A percentile compares a stretch with the other conserved stretches of the same genome.
These are phyloP conservation scores for Otatea glauca DNA, from an alignment of 176 grass and related monocot genomes.

Conservation along the genomic window DNA sequence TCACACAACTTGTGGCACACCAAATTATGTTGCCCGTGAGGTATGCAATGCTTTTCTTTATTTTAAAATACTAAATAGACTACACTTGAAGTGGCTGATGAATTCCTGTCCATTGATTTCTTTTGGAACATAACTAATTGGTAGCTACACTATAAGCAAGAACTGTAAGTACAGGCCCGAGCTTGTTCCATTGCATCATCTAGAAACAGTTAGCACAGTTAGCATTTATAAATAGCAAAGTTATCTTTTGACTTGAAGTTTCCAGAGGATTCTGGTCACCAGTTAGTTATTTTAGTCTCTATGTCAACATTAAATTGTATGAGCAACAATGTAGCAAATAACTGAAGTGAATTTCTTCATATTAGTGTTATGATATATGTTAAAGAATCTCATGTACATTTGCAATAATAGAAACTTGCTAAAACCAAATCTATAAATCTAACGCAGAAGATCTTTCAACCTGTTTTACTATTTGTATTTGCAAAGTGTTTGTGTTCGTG, in stretches of 20 bases:
- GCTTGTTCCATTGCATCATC: constrained; percentile 24
- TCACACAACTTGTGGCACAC: constrained; percentile 90
- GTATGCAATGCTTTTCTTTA: constrained; percentile 39
- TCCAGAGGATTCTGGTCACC: background rate
- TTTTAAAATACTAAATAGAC: background rate
- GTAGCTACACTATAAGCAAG: constrained; percentile 29
- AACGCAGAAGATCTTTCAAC: constrained; percentile 4
- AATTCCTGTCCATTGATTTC: background rate
- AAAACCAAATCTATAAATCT: constrained; percentile 11
- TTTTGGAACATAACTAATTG: background rate
- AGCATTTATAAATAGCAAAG: background rate
- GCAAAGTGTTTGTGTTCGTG: constrained; percentile 16
- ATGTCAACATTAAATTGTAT: background rate
- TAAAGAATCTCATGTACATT: no score
- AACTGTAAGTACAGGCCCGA: constrained; percentile 63
- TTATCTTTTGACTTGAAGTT: constrained; percentile 5
- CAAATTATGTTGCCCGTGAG: constrained; percentile 96
- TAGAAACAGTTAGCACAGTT: constrained; percentile 42
- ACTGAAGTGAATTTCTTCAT: constrained; percentile 10
- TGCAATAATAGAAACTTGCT: constrained; percentile 1
- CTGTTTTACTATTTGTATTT: constrained; percentile 20
- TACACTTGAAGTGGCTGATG: no score
- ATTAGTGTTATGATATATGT: constrained; percentile 20
- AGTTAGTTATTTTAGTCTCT: constrained; percentile 12
- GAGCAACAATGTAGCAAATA: background rate